Evolutionary conservation across 768 basidiomycete genomes (phyloP), one percentile per base, ranked within the genome.

Genomic region (Mycena indigotica): DNA sequence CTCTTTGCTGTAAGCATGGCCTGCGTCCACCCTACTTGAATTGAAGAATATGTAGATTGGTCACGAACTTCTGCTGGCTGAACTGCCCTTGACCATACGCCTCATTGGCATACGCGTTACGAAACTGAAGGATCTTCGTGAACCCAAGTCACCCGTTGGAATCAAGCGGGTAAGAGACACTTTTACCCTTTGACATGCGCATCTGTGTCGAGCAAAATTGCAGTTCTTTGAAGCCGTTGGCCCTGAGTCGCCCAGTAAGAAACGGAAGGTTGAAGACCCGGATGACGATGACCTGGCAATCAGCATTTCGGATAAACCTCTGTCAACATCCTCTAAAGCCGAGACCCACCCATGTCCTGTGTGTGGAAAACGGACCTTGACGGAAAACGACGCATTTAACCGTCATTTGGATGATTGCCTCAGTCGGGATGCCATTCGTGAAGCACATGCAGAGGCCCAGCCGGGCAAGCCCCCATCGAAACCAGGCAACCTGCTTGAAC

Each of bases 331-430:
- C 26, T 12, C 24, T 4, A 50, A 48, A 5, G 28, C 29, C 32
- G 69, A 75, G 53, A 68, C 65, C n/a, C 79, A 83, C 53, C 70
- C 71, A 0, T 95, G 93, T 70, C 93, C 95, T 3, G 76, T 95
- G 23, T 95, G 92, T 65, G 68, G 72, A 24, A 85, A 83, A 67
- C 69, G 72, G 13, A 69, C 93, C 53, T 74, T 80, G 58, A 84
- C 81, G 1, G 86, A 93, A 69, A 97, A 97, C 67, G 77, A 81
- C 48, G 86, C 82, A 4, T 72, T 97, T 29, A 96, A 97, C 67
- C 77, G 83, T n/a, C 94, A 97, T 66, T 80, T 97, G 41, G 94
- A 97, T 70, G 89, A 87, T 65, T 97, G 95, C 67, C 71, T 97
- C 50, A 95, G 91, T 68, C 83, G 84, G 56, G 83, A 81, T 23